phyloP scores from a whole-genome alignment of 768 basidiomycete genomes.

The Tricholoma hemisulphureum region DNA sequence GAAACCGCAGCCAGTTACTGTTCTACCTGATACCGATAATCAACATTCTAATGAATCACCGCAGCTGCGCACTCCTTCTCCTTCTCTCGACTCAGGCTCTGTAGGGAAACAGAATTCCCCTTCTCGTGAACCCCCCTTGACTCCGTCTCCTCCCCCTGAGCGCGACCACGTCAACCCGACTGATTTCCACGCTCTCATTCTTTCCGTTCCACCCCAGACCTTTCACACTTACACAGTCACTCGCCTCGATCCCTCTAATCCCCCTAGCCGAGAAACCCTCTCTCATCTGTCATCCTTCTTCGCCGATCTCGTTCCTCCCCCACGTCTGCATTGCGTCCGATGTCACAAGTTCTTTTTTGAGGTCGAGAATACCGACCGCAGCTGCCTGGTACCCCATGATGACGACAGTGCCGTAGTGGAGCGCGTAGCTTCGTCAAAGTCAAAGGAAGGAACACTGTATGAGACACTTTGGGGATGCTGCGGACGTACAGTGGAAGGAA shows the following conservation, averaged over 20 bases:
- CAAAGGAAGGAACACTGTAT: constrained; percentile 35
- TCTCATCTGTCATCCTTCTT: constrained; percentile 58
- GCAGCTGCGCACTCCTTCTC: constrained; percentile 17
- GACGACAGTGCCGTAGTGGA: constrained; percentile 79
- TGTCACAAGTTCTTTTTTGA: constrained; percentile 73
- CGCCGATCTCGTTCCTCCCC: constrained; percentile 60
- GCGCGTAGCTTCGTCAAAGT: constrained; percentile 39
- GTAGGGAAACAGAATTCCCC: constrained; percentile 14
- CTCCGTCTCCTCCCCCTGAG: constrained; percentile 17
- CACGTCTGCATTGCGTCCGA: constrained; percentile 68
- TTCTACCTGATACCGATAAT: neutral
- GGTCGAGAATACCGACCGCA: constrained; percentile 69
- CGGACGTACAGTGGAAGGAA: constrained; percentile 66
- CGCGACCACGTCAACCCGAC: neutral
- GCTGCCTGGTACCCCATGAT: constrained; percentile 72
- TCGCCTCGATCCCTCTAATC: constrained; percentile 42
- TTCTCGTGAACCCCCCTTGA: constrained; percentile 11
- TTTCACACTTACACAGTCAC: constrained; percentile 61
- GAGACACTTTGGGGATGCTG: constrained; percentile 75
- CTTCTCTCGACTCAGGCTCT: constrained; percentile 10
- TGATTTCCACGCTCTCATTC: constrained; percentile 49
- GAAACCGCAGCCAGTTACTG: constrained; percentile 3
- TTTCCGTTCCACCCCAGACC: constrained; percentile 62
- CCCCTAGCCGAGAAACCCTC: constrained; percentile 41
- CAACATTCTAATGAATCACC: constrained; percentile 2